These are phyloP conservation scores for Russula lepida DNA, from an alignment of 768 basidiomycete genomes.

Conservation along the genomic window DNA sequence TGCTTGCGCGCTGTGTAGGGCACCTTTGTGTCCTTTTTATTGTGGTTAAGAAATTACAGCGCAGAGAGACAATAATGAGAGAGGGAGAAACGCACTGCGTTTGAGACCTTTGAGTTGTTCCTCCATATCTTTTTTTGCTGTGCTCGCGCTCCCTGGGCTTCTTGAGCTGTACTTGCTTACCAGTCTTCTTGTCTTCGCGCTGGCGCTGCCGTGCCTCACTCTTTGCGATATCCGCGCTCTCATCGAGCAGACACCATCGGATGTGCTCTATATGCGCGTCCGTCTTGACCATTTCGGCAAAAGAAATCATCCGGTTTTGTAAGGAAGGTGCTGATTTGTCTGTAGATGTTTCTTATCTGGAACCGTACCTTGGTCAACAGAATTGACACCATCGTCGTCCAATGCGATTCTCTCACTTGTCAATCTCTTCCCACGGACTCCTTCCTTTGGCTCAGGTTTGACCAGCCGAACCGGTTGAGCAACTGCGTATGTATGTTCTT, in stretches of 20 bases:
- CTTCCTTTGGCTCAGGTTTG: background rate
- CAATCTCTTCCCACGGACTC: background rate
- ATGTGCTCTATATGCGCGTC: conserved; percentile 98
- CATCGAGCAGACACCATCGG: conserved; percentile 82
- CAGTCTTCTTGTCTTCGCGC: conserved; percentile 94
- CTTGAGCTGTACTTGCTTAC: conserved; percentile 95
- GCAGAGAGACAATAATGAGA: background rate
- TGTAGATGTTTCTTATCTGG: no score
- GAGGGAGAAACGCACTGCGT: conserved; percentile 53
- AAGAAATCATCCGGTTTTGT: conserved; percentile 89
- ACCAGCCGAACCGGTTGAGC: background rate
- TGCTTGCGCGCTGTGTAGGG: conserved; percentile 53
- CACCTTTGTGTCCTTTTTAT: conserved; percentile 70
- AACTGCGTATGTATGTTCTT: background rate
- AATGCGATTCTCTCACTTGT: no score
- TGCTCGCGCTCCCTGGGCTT: conserved; percentile 84
- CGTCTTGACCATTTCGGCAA: conserved; percentile 97
- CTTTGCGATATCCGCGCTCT: conserved; percentile 80
- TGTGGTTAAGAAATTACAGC: background rate
- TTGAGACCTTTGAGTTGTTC: conserved; percentile 82
- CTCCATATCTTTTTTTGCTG: conserved; percentile 87
- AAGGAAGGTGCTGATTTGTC: conserved; percentile 69
- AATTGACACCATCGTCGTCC: no score
- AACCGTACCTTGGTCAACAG: no score
- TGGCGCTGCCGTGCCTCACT: conserved; percentile 87